Conservation (phyloP, 257 asterid species). For the Solanum peruvianum region DNA sequence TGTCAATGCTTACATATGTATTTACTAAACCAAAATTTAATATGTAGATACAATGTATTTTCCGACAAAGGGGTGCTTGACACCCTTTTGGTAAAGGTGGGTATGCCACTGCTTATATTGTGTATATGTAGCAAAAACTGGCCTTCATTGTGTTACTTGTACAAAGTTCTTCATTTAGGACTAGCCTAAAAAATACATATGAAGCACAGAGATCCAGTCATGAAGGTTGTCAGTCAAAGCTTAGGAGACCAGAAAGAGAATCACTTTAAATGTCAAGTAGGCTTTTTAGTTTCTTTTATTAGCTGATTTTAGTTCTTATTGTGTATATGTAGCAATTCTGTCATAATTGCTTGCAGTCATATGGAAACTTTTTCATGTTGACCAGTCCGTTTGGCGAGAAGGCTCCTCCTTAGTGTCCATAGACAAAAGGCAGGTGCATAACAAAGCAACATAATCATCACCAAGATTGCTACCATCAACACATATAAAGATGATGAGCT, state of each 20-base stretch:
- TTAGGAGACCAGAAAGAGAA: neutral
- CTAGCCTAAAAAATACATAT: neutral
- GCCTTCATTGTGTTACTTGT: neutral
- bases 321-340: neutral
- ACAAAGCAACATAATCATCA: neutral
- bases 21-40: too few relatives aligned
- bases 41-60: too few relatives aligned
- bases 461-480: neutral
- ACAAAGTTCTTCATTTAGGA: neutral
- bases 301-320: neutral
- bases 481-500: neutral
- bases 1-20: too few relatives aligned
- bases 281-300: neutral
- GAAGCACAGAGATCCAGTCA: neutral
- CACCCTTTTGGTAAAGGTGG: too few relatives aligned
- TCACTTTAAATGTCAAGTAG: neutral
- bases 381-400: neutral
- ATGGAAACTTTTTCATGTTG: neutral
- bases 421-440: neutral
- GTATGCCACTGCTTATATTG: neutral
- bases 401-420: neutral
- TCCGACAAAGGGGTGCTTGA: too few relatives aligned
- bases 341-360: neutral
- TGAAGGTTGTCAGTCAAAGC: neutral
- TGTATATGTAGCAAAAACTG: neutral